Evolutionary conservation across 305 asterid genomes (phyloP), one percentile per base, ranked within the genome.

Genomic region (Fraxinus ornus): DNA sequence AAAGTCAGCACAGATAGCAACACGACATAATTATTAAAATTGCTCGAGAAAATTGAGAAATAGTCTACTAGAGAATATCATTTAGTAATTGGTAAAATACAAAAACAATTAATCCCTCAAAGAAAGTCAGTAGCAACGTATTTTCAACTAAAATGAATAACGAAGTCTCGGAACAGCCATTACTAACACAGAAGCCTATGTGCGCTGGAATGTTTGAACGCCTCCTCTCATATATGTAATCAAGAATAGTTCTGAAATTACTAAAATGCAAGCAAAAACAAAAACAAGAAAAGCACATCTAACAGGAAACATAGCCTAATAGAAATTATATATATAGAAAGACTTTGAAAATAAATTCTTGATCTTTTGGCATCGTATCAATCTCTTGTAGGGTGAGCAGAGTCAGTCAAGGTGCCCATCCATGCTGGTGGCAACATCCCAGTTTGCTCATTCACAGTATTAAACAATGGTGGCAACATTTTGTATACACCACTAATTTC

Each of bases 381-480:
- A 6, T 15, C 6, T 9, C 35, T 49, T 1, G 47, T 17, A 52
- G 44, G 2, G 44, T 9, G 47, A 24, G 47, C 21, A 1, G 80
- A 12, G 8, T 79, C 68, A 2, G 83, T 22, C 55, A 86, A 66
- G 49, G 75, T 87, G n/a, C 89, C 87, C 89, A 83, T 78, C 89
- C 89, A 86, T 66, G 87, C 36, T 3, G 89, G 87, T 9, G 89
- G 89, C 49, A 55, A 47, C 87, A 81, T 86, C 19, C 89, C 89
- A 75, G 84, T 86, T 78, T 86, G 89, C 52, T 86, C 87, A 5
- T 83, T 84, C 60, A 86, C 86, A 22, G 86, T 86, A 24, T 83
- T 80, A 28, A 86, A 86, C 84, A 86, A 3, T 30, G 88, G 86
- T 1, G 86, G 88, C 78, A 86, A 75, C 84, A 84, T 86, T 79